phyloP scores from a whole-genome alignment of 2,329 filamentous ascomycete genomes.

The Fusarium sp. region DNA sequence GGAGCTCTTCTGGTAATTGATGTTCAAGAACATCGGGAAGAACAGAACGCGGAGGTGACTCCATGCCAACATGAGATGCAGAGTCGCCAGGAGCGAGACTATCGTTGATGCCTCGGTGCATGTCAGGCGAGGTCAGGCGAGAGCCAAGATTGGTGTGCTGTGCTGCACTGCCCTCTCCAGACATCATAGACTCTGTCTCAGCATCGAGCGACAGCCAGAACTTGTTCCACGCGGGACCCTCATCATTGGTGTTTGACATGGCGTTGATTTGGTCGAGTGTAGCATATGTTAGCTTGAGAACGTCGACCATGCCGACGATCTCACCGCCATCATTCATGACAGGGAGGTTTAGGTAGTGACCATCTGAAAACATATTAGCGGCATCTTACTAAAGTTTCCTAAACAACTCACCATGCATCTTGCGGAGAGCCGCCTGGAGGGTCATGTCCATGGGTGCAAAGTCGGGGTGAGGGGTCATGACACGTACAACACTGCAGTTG shows the following conservation, averaged over 20 bases:
- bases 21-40: constrained; percentile 60
- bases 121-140: constrained; percentile 83
- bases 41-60: constrained; percentile 77
- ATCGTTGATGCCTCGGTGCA: constrained; percentile 75
- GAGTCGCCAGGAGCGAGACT: constrained; percentile 94
- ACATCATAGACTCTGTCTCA: constrained; percentile 96
- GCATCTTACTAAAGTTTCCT: neutral
- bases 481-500: constrained; percentile 96
- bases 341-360: constrained; percentile 96
- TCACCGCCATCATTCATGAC: constrained; percentile 98
- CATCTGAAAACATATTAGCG: constrained; percentile 69
- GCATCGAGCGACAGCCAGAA: constrained; percentile 98
- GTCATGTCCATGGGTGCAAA: constrained; percentile 99
- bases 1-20: constrained; percentile 73
- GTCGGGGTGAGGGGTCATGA: constrained; percentile 99
- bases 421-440: constrained; percentile 95
- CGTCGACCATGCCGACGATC: constrained; percentile 99
- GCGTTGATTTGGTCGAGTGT: constrained; percentile 98
- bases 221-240: constrained; percentile 99
- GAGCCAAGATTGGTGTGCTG: constrained; percentile 71
- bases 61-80: constrained; percentile 88
- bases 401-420: constrained; percentile 89
- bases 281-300: constrained; percentile 96
- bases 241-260: constrained; percentile 82
- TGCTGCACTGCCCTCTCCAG: constrained; percentile 85